Evolutionary conservation across 2,329 filamentous ascomycete genomes (phyloP), one percentile per base, ranked within the genome.

Genomic region (Cordyceps cicadae): DNA sequence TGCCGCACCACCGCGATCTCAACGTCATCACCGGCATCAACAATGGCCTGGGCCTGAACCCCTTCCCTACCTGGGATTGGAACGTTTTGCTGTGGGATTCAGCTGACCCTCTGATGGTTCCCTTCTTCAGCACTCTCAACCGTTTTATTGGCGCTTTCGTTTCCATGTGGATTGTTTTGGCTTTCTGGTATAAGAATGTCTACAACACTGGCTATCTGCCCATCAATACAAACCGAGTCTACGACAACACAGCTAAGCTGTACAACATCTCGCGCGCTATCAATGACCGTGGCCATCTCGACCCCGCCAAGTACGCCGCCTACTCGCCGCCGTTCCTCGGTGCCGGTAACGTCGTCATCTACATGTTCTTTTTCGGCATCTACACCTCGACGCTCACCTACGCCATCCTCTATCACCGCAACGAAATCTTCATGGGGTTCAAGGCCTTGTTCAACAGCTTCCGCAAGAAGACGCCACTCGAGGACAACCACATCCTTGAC

Each of bases 111-210:
- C 71, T 79, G 58, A 78, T 79, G 74, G 74, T 79, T 8, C 80
- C 80, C 3, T 81, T 80, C 67, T 81, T 84, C 71, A 82, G 81
- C 32, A 86, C 85, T 49, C 75, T 84, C 59, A 88, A 88, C 70
- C 82, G 81, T 24, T 75, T 86, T 63, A 71, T 85, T 50, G 85
- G 85, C 34, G 77, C 81, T 54, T 75, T 85, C 14, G 64, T 82
- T 39, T 81, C 78, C 49, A 78, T 79, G 65, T 79, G 82, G 72
- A 73, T 87, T 15, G 75, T 84, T 15, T 70, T 81, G 2, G 81
- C 73, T 29, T 67, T 88, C 9, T 86, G 84, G 73, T 88, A 82
- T 69, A 79, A 74, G 50, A 83, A 84, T 59, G 71, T 80, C 1
- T 87, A 80, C 73, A 81, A 82, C 69, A 80, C 78, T 12, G 76